Percentiles rank a stretch among this genome's conserved stretches.
These are phyloP conservation scores for Musa itinerans DNA, from an alignment of 176 grass and related monocot species.

Conservation along the genomic window DNA sequence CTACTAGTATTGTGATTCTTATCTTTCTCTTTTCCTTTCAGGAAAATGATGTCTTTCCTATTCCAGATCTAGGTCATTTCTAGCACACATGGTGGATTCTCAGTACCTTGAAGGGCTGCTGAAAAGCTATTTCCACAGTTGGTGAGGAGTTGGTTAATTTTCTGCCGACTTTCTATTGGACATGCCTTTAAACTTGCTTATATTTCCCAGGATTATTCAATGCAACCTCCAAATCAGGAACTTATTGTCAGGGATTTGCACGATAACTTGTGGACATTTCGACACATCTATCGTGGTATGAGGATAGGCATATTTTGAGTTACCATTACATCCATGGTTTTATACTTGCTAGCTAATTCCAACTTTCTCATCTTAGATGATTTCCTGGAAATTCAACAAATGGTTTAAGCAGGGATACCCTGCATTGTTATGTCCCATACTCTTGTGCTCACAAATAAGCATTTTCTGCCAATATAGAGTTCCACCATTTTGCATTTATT, in stretches of 20 bases:
- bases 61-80: constrained; percentile 73
- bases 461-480: neutral
- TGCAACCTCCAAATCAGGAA: constrained; percentile 93
- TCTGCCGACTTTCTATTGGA: neutral
- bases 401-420: neutral
- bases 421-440: neutral
- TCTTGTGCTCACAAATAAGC: neutral
- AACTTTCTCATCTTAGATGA: neutral
- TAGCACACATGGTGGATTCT: constrained; percentile 96
- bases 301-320: constrained; percentile 5
- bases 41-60: constrained; percentile 85
- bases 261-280: constrained; percentile 93
- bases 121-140: constrained; percentile 94
- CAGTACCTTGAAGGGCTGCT: constrained; percentile 75
- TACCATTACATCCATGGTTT: no score
- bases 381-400: neutral
- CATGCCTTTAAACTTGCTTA: constrained; percentile 22
- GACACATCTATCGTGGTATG: constrained; percentile 99
- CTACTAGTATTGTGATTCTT: neutral
- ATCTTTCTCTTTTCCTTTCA: constrained; percentile 24
- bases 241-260: constrained; percentile 90
- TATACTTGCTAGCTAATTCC: no score
- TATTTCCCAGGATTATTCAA: constrained; percentile 65
- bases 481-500: neutral
- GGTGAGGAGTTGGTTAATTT: constrained; percentile 25